A percentile compares a stretch with the other conserved stretches of the same genome.
These are phyloP conservation scores for Lichtheimia ornata DNA, from an alignment of 371 early-diverging fungal species.

Conservation along the genomic window DNA sequence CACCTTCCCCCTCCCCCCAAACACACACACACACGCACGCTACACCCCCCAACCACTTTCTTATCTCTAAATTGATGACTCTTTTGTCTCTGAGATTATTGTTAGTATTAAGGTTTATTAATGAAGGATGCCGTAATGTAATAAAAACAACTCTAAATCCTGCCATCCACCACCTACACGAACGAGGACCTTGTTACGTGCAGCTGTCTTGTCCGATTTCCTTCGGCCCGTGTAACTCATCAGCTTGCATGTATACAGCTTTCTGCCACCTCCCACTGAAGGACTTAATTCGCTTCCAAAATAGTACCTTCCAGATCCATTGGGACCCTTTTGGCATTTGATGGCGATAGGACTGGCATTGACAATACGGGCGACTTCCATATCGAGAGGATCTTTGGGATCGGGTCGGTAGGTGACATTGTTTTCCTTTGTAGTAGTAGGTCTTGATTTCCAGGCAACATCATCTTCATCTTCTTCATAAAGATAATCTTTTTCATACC, in stretches of 20 bases:
- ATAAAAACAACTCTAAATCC: conserved; percentile 62
- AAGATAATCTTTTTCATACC: conserved; percentile 10
- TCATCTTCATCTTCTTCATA: conserved; percentile 10
- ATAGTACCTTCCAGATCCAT: conserved; percentile 49
- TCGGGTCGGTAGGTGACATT: conserved; percentile 40
- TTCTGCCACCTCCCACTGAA: conserved; percentile 43
- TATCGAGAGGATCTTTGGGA: conserved; percentile 58
- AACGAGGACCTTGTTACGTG: conserved; percentile 55
- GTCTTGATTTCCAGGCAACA: conserved; percentile 2
- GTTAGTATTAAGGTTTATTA: not conserved
- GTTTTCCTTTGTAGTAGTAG: conserved; percentile 6
- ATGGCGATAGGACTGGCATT: conserved; percentile 54
- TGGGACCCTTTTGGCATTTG: conserved; percentile 43
- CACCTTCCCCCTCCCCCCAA: too few species aligned
- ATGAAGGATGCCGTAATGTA: conserved; percentile 51
- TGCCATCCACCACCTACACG: conserved; percentile 71
- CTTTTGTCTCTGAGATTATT: too few species aligned
- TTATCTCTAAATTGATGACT: too few species aligned
- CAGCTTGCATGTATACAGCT: conserved; percentile 45
- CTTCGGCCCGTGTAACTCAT: conserved; percentile 38
- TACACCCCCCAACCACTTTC: too few species aligned
- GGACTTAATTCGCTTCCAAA: conserved; percentile 58
- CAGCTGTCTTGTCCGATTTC: conserved; percentile 8
- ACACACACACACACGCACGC: too few species aligned
- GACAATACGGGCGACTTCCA: conserved; percentile 54